Percentiles rank a stretch among this genome's conserved stretches.
These are phyloP conservation scores for Pseudozyma thailandica DNA, from an alignment of 1,284 basidiomycete genomes.

Conservation along the genomic window DNA sequence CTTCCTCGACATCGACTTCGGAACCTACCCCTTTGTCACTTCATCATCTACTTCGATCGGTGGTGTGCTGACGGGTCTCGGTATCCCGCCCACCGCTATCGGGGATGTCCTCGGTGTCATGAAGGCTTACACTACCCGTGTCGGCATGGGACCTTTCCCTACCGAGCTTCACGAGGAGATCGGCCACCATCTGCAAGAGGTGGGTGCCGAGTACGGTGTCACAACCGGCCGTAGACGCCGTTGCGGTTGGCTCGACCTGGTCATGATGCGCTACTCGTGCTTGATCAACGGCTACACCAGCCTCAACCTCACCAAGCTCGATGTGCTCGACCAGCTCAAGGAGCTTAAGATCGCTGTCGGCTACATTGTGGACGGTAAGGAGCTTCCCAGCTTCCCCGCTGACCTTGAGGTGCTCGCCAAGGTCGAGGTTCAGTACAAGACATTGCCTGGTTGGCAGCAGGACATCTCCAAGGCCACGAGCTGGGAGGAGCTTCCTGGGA, in stretches of 20 bases:
- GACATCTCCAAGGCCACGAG: slow-evolving; percentile 77
- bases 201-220: slow-evolving; percentile 89
- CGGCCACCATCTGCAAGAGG: slow-evolving; percentile 89
- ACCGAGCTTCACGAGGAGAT: slow-evolving; percentile 89
- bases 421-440: slow-evolving; percentile 89
- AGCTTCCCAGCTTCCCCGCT: slow-evolving; percentile 90
- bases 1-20: slow-evolving; percentile 98
- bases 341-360: slow-evolving; percentile 90
- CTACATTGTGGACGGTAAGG: slow-evolving; percentile 82
- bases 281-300: slow-evolving; percentile 95
- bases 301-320: slow-evolving; percentile 95
- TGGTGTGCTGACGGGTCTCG: slow-evolving; percentile 94
- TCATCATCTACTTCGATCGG: slow-evolving; percentile 92
- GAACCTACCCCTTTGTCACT: slow-evolving; percentile 97
- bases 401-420: slow-evolving; percentile 83
- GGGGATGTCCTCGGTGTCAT: slow-evolving; percentile 89
- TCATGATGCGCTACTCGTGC: slow-evolving; percentile 91
- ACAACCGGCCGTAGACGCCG: slow-evolving; percentile 92
- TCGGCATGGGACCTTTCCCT: slow-evolving; percentile 96
- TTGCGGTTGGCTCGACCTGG: slow-evolving; percentile 96
- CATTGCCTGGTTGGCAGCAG: slow-evolving; percentile 89
- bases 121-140: slow-evolving; percentile 97
- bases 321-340: slow-evolving; percentile 84
- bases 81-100: slow-evolving; percentile 87
- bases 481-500: slow-evolving; percentile 84